A percentile compares a stretch with the other conserved stretches of the same genome.
phyloP scores from a whole-genome alignment of 208 protist species.

The Angomonas deanei region DNA sequence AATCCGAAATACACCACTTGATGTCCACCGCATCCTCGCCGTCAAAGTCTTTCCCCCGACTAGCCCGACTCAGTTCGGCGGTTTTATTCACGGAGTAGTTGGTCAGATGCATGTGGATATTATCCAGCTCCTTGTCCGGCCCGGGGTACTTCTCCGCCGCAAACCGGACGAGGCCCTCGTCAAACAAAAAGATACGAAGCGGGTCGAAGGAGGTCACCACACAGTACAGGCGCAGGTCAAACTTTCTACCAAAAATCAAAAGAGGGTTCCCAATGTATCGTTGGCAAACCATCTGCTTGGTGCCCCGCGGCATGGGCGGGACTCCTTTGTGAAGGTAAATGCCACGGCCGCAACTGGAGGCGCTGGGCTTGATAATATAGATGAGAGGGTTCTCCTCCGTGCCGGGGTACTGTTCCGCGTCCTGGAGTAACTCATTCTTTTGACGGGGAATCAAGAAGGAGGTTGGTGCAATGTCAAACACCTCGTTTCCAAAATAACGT shows the following conservation, averaged over 20 bases:
- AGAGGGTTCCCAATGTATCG: slow-evolving; percentile 92
- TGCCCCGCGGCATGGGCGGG: slow-evolving; percentile 56
- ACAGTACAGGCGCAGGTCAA: slow-evolving; percentile 94
- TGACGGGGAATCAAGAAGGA: slow-evolving; percentile 86
- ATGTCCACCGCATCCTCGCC: slow-evolving; percentile 75
- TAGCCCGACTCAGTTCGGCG: slow-evolving; percentile 57
- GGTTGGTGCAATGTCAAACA: slow-evolving; percentile 74
- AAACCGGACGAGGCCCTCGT: slow-evolving; percentile 94
- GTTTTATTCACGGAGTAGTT: slow-evolving; percentile 97
- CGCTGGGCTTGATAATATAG: slow-evolving; percentile 87
- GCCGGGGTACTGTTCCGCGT: slow-evolving; percentile 55
- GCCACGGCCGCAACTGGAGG: slow-evolving; percentile 85
- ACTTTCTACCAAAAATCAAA: slow-evolving; percentile 92
- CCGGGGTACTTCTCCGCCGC: slow-evolving; percentile 90
- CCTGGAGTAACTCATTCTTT: slow-evolving; percentile 40
- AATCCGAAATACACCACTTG: too few species aligned
- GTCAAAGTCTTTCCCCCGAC: slow-evolving; percentile 56
- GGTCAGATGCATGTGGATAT: slow-evolving; percentile 93
- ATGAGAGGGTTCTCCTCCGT: slow-evolving; percentile 58
- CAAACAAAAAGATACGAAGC: slow-evolving; percentile 87
- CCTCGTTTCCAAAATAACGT: slow-evolving; percentile 55
- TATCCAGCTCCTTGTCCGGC: slow-evolving; percentile 67
- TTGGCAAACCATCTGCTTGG: slow-evolving; percentile 83
- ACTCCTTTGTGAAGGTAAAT: slow-evolving; percentile 70
- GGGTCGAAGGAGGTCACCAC: slow-evolving; percentile 89